Base-by-base conservation (phyloP, 768 basidiomycete species). In the Heimioporus sp. region DNA sequence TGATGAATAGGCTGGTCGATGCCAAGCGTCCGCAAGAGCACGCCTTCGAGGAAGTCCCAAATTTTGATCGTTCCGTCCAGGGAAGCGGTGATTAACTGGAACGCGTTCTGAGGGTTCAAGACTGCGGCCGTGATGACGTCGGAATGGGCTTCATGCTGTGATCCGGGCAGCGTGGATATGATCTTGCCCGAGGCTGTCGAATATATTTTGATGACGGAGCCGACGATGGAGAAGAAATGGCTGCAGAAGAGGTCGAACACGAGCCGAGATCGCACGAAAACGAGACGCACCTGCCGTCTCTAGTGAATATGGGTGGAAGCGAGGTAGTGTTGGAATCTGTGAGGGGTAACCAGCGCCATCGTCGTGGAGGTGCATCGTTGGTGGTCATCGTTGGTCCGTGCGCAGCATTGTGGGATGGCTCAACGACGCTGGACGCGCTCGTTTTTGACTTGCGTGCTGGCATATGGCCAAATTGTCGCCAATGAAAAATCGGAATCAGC, bases 41-140 rank as follows among this genome's bases (percentile, higher is more conserved):
- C 74, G 6, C 86, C 93, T 52, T 97, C 94, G 35, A 95, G 72
- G 68, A 89, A 95, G 71, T 98, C 93, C 97, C 97, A 99, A 21
- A 97, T 72, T 65, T 90, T 82, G 55, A 98, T 70, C 34, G 77
- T 79, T n/a, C 94, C 96, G 59, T 93, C 88, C 53, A 85, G 62
- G 9, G 91, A 90, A 43, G 83, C 86, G 11, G 92, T 92, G 57
- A 98, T 82, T 56, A 99, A 71, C 67, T 98, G 97, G 57, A 92
- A 90, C 21, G 83, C 77, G 70, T 97, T 98, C 55, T 85, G 79
- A 13, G 97, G 93, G 65, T 83, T 88, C 49, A 98, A 71, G 37
- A 85, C 72, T 37, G 86, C 81, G 37, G 85, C 81, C 11, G 93
- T 92, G 57, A 98, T 80, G 20, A 75, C 63, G 59, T 80, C 78